phyloP scores from a whole-genome alignment of 768 basidiomycete genomes.

The Boletus pseudo-olivaceus region DNA sequence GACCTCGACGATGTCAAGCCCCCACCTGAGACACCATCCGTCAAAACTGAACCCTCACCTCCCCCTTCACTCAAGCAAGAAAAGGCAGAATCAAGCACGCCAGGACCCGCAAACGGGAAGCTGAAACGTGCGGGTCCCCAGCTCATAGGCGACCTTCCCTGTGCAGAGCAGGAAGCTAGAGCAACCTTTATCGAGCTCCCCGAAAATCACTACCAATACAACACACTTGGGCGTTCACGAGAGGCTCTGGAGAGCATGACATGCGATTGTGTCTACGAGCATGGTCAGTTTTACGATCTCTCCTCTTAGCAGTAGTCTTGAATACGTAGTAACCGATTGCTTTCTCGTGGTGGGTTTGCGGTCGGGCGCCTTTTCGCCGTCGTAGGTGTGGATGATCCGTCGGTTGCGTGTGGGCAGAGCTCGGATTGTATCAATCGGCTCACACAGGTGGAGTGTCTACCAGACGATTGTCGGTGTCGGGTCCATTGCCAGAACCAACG shows the following conservation, averaged over 20 bases:
- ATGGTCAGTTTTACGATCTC: slow-evolving; percentile 54
- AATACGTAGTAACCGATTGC: slow-evolving; percentile 30
- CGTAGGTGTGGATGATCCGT: slow-evolving; percentile 56
- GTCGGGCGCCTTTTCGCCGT: slow-evolving; percentile 23
- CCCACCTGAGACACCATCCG: slow-evolving; percentile 27
- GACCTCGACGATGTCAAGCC: slow-evolving; percentile 24
- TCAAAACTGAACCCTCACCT: slow-evolving; percentile 30
- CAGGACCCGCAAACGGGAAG: slow-evolving; percentile 34
- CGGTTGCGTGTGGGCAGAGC: slow-evolving; percentile 75
- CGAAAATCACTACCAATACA: slow-evolving; percentile 84
- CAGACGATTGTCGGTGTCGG: slow-evolving; percentile 82
- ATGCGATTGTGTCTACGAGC: slow-evolving; percentile 87
- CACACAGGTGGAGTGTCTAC: slow-evolving; percentile 95
- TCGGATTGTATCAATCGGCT: slow-evolving; percentile 97
- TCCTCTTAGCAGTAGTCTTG: slow-evolving; percentile 20
- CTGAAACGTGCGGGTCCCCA: slow-evolving; percentile 46
- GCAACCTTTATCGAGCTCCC: slow-evolving; percentile 68
- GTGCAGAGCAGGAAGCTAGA: slow-evolving; percentile 70
- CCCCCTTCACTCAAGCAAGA: slow-evolving; percentile 31
- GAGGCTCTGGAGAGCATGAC: slow-evolving; percentile 91
- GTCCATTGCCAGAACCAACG: slow-evolving; percentile 88
- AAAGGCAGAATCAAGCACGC: slow-evolving; percentile 34
- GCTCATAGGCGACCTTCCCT: slow-evolving; percentile 78
- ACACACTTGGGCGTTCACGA: slow-evolving; percentile 79
- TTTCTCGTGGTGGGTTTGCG: slow-evolving; percentile 9